Base-by-base conservation (phyloP, 352 stramenopile species). In the Peronosclerospora sorghi region DNA sequence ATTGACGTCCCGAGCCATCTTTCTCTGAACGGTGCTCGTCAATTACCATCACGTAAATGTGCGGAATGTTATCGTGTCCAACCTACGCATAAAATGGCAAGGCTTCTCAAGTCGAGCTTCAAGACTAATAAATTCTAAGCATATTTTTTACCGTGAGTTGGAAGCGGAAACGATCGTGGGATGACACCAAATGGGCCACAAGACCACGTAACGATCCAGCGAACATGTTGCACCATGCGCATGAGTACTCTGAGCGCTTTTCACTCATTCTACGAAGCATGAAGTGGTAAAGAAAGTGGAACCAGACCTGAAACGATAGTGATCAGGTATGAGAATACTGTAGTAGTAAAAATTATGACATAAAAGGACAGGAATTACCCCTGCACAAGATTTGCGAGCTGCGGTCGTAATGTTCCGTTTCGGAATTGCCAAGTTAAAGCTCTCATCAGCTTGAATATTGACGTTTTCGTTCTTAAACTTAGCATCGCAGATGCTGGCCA, bases 141-240 rank as follows among this genome's bases (percentile, higher is more conserved):
- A 26, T 17, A 9, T 20, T 35, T 51, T 65, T 27, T 41, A 85
- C 73, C 41, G 62, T 65, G 2, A 81, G 68, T 59, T 87, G 76
- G 49, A 89, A 91, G 32, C 73, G 74, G 43, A 89, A 78, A 40
- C 73, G 76, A 30, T 73, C 74, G 53, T 91, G 79, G 2, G 74
- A 89, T 29, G 65, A 83, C 38, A 83, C 65, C 24, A 91, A 64
- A 45, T 91, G 79, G 4, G 70, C 65, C 14, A 89, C 67, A 12
- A 91, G 69, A 3, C 79, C 77, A 2, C 68, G 63, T 8, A 91
- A 48, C 13, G 74, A 86, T 17, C 74, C 74, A 15, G 74, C 69
- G 35, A 78, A 88, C 60, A 89, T 72, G 55, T 89, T 84, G 51
- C 79, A 91, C 74, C 70, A 91, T 28, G 75, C 67, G 26, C 79